Conservation (phyloP, 1,284 basidiomycete species). For the Somion occarium region DNA sequence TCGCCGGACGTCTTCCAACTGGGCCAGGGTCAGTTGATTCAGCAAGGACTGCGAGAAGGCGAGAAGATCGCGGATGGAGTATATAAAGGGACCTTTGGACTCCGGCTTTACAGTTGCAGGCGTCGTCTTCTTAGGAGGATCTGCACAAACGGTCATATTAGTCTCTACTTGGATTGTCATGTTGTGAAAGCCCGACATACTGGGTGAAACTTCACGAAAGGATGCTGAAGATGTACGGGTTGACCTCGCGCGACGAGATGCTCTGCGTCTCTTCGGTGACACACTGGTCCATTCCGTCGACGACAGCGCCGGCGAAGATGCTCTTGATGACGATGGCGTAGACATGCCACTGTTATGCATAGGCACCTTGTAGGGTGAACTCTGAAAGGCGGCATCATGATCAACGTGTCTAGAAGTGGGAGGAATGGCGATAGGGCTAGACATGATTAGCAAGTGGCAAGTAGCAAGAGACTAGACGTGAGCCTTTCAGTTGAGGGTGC, state of each 20-base stretch:
- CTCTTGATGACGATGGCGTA: constrained; percentile 17
- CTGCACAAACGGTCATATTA: no score
- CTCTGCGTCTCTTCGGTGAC: background rate
- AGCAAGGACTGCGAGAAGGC: constrained; percentile 19
- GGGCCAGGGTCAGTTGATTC: background rate
- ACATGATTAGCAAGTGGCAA: constrained; percentile 16
- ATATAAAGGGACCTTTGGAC: constrained; percentile 11
- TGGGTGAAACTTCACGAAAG: no score
- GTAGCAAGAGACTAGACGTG: no score
- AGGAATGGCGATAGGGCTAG: constrained; percentile 24
- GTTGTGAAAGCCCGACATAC: no score
- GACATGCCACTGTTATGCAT: constrained; percentile 18
- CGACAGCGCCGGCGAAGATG: constrained; percentile 7
- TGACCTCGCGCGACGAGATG: background rate
- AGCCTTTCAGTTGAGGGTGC: no score
- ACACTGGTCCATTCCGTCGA: background rate
- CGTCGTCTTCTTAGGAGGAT: no score
- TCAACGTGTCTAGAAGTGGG: no score
- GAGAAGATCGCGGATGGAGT: constrained; percentile 21
- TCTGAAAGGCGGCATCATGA: constrained; percentile 7
- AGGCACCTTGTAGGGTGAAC: constrained; percentile 15
- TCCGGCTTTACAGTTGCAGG: no score
- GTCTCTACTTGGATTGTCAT: no score
- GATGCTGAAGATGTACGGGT: no score
- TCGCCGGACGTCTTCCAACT: background rate